Percentiles rank a stretch among this genome's conserved stretches.
These are phyloP conservation scores for Wickerhamomyces sp. DNA, from an alignment of 1,139 yeast species.

Conservation along the genomic window DNA sequence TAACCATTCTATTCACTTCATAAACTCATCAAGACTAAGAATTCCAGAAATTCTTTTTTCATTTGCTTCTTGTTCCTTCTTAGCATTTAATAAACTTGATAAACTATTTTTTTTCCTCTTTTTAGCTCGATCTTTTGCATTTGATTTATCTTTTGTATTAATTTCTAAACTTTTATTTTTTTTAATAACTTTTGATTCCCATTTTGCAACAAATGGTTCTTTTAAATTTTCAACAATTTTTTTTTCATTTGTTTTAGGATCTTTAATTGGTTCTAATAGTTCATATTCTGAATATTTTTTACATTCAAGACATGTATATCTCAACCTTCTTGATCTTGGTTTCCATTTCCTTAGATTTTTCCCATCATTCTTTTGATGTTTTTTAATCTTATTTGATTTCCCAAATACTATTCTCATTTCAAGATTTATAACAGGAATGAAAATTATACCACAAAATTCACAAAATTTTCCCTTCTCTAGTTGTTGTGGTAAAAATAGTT, in stretches of 20 bases:
- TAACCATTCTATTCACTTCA: conserved; percentile 23
- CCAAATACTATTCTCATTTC: conserved; percentile 26
- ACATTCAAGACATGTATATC: conserved; percentile 32
- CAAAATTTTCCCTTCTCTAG: conserved; percentile 26
- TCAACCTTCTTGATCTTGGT: conserved; percentile 22
- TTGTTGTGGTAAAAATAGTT: not conserved
- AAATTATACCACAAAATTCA: conserved; percentile 38
- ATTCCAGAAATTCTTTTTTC: conserved; percentile 29
- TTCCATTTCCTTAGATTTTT: conserved; percentile 3
- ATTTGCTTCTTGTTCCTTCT: conserved; percentile 36
- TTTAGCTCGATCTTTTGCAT: conserved; percentile 33
- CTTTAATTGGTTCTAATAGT: conserved; percentile 5
- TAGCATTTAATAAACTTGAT: conserved; percentile 35
- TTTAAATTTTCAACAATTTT: conserved; percentile 1
- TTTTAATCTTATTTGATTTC: conserved; percentile 12
- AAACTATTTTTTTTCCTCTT: conserved; percentile 31
- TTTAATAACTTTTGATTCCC: conserved; percentile 19
- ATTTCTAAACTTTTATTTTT: conserved; percentile 22
- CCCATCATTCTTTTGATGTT: conserved; percentile 1
- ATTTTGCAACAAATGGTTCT: conserved; percentile 19
- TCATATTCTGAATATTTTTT: conserved; percentile 16
- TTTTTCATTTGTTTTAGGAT: conserved; percentile 2
- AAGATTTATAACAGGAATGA: conserved; percentile 43
- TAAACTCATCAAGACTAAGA: conserved; percentile 46
- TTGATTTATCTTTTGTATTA: conserved; percentile 32